These are phyloP conservation scores for Hortaea sp. DNA, from an alignment of 2,329 filamentous ascomycete species.

Conservation along the genomic window DNA sequence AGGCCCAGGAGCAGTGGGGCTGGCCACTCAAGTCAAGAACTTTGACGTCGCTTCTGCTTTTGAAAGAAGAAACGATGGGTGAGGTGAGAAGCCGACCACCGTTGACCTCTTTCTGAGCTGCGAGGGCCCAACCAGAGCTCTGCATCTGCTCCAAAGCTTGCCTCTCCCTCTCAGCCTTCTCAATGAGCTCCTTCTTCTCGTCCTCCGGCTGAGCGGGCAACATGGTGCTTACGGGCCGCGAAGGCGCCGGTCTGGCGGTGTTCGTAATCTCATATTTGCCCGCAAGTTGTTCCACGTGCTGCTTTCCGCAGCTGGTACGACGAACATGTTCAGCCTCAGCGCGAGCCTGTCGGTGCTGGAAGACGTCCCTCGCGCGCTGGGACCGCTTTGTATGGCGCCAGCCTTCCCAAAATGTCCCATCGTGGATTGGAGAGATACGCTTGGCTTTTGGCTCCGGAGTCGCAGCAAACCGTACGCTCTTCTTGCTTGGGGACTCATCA, in stretches of 20 bases:
- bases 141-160: constrained; percentile 65
- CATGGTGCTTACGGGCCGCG: constrained; percentile 37
- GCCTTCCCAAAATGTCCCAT: constrained; percentile 68
- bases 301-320: constrained; percentile 60
- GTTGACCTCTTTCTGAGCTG: constrained; percentile 51
- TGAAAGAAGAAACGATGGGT: constrained; percentile 35
- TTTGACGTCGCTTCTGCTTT: constrained; percentile 39
- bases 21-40: constrained; percentile 84
- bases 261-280: constrained; percentile 71
- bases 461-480: constrained; percentile 63
- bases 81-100: constrained; percentile 51
- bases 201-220: constrained; percentile 29
- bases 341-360: constrained; percentile 72
- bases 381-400: constrained; percentile 51
- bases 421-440: constrained; percentile 26
- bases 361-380: constrained; percentile 57
- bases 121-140: constrained; percentile 51
- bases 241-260: constrained; percentile 31
- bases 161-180: constrained; percentile 58
- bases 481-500: constrained; percentile 45
- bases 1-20: constrained; percentile 84
- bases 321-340: constrained; percentile 83
- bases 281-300: constrained; percentile 70
- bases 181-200: constrained; percentile 23
- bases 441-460: constrained; percentile 5